phyloP scores from a whole-genome alignment of 2,329 filamentous ascomycete genomes.

The Fusarium pilosicola region DNA sequence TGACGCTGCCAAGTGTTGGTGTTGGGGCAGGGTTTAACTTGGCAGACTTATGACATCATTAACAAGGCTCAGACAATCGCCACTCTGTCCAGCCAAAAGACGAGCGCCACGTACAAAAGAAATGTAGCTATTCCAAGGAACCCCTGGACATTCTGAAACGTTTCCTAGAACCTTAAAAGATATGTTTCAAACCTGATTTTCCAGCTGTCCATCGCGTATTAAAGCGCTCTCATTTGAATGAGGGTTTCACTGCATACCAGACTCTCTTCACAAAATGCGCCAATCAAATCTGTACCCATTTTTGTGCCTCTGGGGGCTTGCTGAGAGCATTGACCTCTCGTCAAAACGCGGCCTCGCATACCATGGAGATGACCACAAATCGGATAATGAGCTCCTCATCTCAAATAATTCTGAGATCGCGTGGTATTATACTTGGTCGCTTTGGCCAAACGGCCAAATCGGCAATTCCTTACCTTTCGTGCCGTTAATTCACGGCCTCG shows the following conservation, averaged over 20 bases:
- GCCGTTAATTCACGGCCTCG: constrained; percentile 52
- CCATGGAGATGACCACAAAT: constrained; percentile 39
- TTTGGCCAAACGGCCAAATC: constrained; percentile 42
- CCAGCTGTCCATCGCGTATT: not conserved
- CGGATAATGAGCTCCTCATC: constrained; percentile 50
- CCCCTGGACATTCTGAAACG: constrained; percentile 27
- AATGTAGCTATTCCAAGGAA: constrained; percentile 14
- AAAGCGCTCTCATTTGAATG: not conserved
- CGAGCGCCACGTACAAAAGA: constrained; percentile 14
- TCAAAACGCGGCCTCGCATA: constrained; percentile 42
- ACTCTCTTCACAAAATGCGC: constrained; percentile 8
- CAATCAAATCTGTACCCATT: not conserved
- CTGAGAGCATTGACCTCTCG: constrained; percentile 14
- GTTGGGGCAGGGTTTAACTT: constrained; percentile 16
- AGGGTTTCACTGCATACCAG: not conserved
- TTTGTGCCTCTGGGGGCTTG: not conserved
- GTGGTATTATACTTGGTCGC: constrained; percentile 58
- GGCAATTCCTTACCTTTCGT: constrained; percentile 48
- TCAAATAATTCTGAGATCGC: constrained; percentile 51
- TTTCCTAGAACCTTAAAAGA: not conserved
- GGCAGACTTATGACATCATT: constrained; percentile 26
- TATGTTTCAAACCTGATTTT: constrained; percentile 27
- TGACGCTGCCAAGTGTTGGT: constrained; percentile 24
- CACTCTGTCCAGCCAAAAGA: constrained; percentile 16
- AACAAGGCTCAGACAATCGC: constrained; percentile 7